Evolutionary conservation across 495 filamentous ascomycete species (phyloP), one percentile per base, ranked within the genome.

Genomic region (Lentithecium fluviatile): DNA sequence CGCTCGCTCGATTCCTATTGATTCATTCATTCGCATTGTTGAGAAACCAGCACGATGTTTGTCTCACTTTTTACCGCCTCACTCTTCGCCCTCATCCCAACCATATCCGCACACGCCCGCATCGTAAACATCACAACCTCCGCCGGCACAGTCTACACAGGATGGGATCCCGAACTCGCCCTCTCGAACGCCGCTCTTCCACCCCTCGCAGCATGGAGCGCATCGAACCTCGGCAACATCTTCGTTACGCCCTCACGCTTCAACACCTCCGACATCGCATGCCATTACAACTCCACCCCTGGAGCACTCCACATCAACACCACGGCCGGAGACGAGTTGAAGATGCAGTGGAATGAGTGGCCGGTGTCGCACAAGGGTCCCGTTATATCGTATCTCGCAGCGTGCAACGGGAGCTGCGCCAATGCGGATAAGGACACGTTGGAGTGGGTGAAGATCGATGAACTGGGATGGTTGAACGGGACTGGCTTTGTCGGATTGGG

Each of bases 271-370:
- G 55, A 63, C 23, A 57, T 63, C 19, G 51, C 60, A 34, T 63
- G 60, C 34, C 60, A 63, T 52, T 45, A 40, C 20, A 36, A 51
- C 25, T 52, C 52, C 3, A 46, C n/a, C 1, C 52, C 60, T 20
- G 60, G 60, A 1, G 26, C 42, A 1, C 17, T 57, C n/a, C 52
- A 63, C n/a, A 36, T 63, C 34, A 52, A 45, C 60, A 52, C 49
- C 10, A 56, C 60, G 6, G 53, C 64, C 8, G 64, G 64, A n/a
- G 25, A 45, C 6, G 54, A 19, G 11, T 13, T 67, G 11, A 37
- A 42, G 20, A 15, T 67, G n/a, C 36, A 38, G 20, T 67, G 64
- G 64, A 64, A 56, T 34, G 48, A 56, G 21, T 67, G 64, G 64
- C 60, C 60, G 6, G 38, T 19, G 10, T 56, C 48, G 15, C 64